A percentile compares a stretch with the other conserved stretches of the same genome.
Evolutionary conservation across 2,329 filamentous ascomycete genomes (phyloP).

Genomic region (Fusarium sp.): DNA sequence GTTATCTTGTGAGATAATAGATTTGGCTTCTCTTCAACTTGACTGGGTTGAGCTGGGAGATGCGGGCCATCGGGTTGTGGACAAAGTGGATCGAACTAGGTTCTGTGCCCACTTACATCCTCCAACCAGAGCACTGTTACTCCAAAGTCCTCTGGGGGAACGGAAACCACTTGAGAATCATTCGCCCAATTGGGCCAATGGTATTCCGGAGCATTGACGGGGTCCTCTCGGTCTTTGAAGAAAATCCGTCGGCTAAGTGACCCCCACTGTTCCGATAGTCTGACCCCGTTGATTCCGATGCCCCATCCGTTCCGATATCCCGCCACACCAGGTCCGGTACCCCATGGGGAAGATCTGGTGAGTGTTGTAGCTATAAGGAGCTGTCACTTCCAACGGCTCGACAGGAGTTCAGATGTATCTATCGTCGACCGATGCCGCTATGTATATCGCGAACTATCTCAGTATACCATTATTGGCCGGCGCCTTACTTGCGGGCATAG

Average conservation of each 20-base stretch:
- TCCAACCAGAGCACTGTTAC: neutral
- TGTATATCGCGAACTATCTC: neutral
- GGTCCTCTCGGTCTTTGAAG: fast-evolving
- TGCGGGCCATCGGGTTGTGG: neutral
- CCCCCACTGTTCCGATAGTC: neutral
- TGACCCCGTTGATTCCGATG: neutral
- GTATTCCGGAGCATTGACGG: neutral
- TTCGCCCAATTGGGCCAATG: fast-evolving
- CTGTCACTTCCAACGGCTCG: fast-evolving
- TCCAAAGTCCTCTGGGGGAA: too few relatives aligned
- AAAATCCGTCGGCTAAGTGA: neutral
- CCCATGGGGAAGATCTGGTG: neutral
- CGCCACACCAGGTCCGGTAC: fast-evolving
- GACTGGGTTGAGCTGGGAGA: neutral
- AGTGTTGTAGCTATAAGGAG: neutral
- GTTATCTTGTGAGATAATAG: too few relatives aligned
- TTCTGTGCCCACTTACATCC: fast-evolving
- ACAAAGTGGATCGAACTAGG: fast-evolving
- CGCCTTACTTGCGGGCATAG: neutral
- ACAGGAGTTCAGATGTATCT: fast-evolving
- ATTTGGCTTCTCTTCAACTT: too few relatives aligned
- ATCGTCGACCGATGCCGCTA: fast-evolving
- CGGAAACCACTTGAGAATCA: fast-evolving
- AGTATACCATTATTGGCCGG: fast-evolving
- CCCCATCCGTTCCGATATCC: neutral